phyloP scores from a whole-genome alignment of 2,329 filamentous ascomycete species.

The Leptosphaerulina australis region DNA sequence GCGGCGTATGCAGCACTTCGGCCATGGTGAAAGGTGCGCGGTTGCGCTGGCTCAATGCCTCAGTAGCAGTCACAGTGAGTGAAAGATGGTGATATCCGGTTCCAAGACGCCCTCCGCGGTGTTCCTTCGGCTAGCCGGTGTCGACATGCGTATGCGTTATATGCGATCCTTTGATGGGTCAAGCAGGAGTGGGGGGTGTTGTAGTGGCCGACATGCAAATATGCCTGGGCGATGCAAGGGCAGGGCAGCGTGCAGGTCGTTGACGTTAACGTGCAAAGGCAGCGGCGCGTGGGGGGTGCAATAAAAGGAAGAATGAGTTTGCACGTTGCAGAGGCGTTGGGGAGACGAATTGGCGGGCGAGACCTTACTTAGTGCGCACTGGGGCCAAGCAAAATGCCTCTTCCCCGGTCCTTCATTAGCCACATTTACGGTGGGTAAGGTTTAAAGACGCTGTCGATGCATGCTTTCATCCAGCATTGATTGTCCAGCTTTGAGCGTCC shows the following conservation, averaged over 20 bases:
- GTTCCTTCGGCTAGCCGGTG: conserved; percentile 19
- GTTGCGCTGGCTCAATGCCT: conserved; percentile 29
- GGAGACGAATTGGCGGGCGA: conserved; percentile 15
- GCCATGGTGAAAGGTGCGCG: conserved; percentile 40
- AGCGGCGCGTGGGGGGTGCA: conserved; percentile 10
- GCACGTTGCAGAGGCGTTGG: conserved; percentile 17
- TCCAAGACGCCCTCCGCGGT: conserved; percentile 37
- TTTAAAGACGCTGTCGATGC: conserved; percentile 8
- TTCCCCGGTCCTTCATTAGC: neutral
- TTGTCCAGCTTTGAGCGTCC: conserved; percentile 4
- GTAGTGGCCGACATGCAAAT: conserved; percentile 19
- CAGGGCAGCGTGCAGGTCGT: conserved; percentile 7
- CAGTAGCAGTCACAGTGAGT: conserved; percentile 26
- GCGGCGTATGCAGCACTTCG: conserved; percentile 44
- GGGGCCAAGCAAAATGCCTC: conserved; percentile 11
- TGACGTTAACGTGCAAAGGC: conserved; percentile 1
- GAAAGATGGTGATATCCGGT: conserved; percentile 24
- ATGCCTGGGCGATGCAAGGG: conserved; percentile 14
- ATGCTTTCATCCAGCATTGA: conserved; percentile 10
- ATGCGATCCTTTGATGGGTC: conserved; percentile 18
- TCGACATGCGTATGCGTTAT: conserved; percentile 44
- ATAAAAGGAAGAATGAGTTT: conserved; percentile 18
- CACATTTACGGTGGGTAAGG: neutral
- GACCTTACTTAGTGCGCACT: conserved; percentile 10
- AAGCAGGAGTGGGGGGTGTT: conserved; percentile 18